Conservation (phyloP, 140 eudicot genomes). For the Oenanthe javanica region DNA sequence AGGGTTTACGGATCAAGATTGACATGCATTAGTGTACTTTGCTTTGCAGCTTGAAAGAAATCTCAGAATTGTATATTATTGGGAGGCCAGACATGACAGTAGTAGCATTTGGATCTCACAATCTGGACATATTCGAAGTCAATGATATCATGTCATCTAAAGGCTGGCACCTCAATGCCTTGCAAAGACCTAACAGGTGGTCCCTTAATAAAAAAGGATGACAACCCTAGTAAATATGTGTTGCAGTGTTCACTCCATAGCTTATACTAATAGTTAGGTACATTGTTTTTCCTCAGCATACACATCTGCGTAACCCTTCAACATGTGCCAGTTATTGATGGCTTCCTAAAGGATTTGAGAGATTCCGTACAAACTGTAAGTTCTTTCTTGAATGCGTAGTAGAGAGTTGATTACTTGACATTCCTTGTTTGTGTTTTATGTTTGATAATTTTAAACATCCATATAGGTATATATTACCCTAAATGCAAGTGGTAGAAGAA, state of each 20-base stretch:
- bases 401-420: not conserved
- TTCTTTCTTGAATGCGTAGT: not conserved
- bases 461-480: not conserved
- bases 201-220: not conserved
- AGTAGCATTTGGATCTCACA: conserved; percentile 80
- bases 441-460: not conserved
- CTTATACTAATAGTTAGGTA: not conserved
- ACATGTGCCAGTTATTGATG: conserved; percentile 62
- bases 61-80: conserved; percentile 64
- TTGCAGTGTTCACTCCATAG: not conserved
- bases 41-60: conserved; percentile 52
- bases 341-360: conserved; percentile 67
- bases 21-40: not conserved
- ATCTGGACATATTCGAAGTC: conserved; percentile 84
- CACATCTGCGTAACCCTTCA: conserved; percentile 98
- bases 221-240: not conserved
- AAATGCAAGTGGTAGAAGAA: not conserved
- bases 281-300: conserved; percentile 41
- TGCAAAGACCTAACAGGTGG: conserved; percentile 95
- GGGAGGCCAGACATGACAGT: conserved; percentile 99
- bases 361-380: conserved; percentile 83
- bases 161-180: conserved; percentile 98
- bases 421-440: not conserved
- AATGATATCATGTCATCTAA: conserved; percentile 76
- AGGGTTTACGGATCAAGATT: not conserved